phyloP scores from a whole-genome alignment of 805 yeast genomes.

The Candida parachauliodes region DNA sequence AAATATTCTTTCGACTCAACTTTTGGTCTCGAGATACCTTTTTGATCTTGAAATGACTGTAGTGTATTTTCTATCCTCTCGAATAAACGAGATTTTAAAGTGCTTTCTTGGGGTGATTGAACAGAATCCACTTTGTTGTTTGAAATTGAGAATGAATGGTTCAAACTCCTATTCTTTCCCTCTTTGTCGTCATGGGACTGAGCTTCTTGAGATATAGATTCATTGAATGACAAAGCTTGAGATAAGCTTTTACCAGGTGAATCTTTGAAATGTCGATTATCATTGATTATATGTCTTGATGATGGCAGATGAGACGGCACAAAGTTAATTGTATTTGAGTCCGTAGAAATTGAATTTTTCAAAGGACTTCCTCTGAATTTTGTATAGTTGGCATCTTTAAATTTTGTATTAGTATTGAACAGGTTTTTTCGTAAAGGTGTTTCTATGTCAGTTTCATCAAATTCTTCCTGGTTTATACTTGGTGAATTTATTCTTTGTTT shows the following conservation, averaged over 20 bases:
- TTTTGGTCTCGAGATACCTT: slow-evolving; percentile 1
- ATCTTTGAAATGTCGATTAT: neutral
- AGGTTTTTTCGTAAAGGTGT: slow-evolving; percentile 19
- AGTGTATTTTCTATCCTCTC: neutral
- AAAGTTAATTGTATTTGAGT: neutral
- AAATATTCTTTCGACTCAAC: neutral
- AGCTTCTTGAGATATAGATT: neutral
- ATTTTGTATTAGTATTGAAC: neutral
- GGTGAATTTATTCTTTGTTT: neutral
- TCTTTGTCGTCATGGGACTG: too few relatives aligned
- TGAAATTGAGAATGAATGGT: too few relatives aligned
- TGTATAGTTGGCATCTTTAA: slow-evolving; percentile 1
- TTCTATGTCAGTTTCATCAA: slow-evolving; percentile 28
- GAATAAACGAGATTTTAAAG: neutral
- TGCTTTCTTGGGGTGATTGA: neutral
- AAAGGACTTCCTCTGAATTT: slow-evolving; percentile 19
- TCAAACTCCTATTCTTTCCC: too few relatives aligned
- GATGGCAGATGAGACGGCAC: neutral
- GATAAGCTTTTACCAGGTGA: neutral
- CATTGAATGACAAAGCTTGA: neutral
- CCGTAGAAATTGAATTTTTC: slow-evolving; percentile 10
- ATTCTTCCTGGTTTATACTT: slow-evolving; percentile 16
- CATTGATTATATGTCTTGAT: slow-evolving; percentile 10
- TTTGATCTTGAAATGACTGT: slow-evolving; percentile 2
- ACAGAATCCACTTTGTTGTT: neutral